Base-by-base conservation (phyloP, 2,329 filamentous ascomycete genomes). In the Aspergillus unguis region DNA sequence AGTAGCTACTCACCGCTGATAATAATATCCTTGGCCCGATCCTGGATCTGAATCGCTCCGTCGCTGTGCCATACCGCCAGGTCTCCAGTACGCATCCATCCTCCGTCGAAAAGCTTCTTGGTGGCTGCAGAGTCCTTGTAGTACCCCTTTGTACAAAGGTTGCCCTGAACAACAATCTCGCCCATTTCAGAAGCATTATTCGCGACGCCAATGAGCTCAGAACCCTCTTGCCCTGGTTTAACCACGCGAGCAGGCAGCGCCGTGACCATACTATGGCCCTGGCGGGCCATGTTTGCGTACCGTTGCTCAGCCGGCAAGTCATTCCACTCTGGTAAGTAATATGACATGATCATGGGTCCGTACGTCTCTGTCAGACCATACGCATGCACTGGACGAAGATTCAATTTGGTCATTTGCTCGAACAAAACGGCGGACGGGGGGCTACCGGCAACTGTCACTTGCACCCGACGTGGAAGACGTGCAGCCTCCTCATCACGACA, bases 1-100 rank as follows among this genome's bases (percentile, higher is more conserved):
- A 8, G 44, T 37, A n/a, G 38, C 40, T 5, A 49, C 80, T 61
- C 77, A 89, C 88, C 89, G 48, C 89, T 95, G 58, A 99, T 99
- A 65, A 99, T 99, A 48, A 99, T 96, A 68, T 99, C 94, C 77
- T 99, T 99, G 11, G 90, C 89, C 23, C 94, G 82, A 72, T 99
- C 94, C 53, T 95, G 77, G 58, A 99, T 96, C 76, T 97, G 90
- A 41, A 91, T 86, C 53, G 89, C 87, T 1, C 92, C 92, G 68
- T 97, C 94, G 0, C 87, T 81, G 73, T 96, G 90, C 88, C 89
- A 92, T 0, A 97, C 92, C 1, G 94, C 94, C 45, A 99, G 73
- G 69, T 99, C 94, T 0, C 94, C 94, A 10, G 88, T 92, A 73
- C 96, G 94, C 63, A 91, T 75, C 23, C 86, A 90, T 3, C 92